Evolutionary conservation across 208 protist species (phyloP), one percentile per base, ranked within the genome.

Genomic region (Blechomonas ayalai): DNA sequence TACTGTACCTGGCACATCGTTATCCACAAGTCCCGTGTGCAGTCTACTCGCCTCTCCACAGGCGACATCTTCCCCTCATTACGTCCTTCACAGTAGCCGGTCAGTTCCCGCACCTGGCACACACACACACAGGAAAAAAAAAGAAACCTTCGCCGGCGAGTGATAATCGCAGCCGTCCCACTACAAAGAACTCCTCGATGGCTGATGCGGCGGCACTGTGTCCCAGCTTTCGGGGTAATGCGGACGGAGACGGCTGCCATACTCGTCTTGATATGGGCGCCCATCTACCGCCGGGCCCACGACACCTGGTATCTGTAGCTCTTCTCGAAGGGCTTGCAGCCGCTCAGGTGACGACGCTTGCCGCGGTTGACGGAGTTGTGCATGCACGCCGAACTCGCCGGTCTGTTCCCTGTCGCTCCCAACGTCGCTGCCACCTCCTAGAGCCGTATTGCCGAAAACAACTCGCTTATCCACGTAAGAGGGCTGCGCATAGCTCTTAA

Each of bases 171-270:
- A 4, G 25, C 19, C n/a, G n/a, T 10, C 8, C 49, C 45, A 66
- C 23, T 51, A 50, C 24, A 68, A 35, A 15, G 37, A 26, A 20
- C 39, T 52, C 2, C 67, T 65, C 16, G 84, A 92, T 3, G 84
- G 84, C 53, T 86, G 77, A 32, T 92, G 80, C 1, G 79, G 84
- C 13, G 84, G 80, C 12, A 92, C 80, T 2, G 84, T 85, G 15
- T 90, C 80, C 84, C 84, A 92, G 46, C 69, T 78, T 58, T 90
- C 38, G 12, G 84, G 84, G 36, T 92, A 89, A 12, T 79, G 74
- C 18, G 83, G 83, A n/a, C 73, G 68, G 26, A 92, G 64, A 1
- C 83, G 56, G 15, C 42, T n/a, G 1, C 83, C 83, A 25, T 92
- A 92, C 57, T 80, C 73, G 4, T 83, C 62, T 18, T 52, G 28